Percentiles rank a stretch among this genome's conserved stretches.
Evolutionary conservation across 169 alveolate species (phyloP).

Genomic region (Neospora caninum): DNA sequence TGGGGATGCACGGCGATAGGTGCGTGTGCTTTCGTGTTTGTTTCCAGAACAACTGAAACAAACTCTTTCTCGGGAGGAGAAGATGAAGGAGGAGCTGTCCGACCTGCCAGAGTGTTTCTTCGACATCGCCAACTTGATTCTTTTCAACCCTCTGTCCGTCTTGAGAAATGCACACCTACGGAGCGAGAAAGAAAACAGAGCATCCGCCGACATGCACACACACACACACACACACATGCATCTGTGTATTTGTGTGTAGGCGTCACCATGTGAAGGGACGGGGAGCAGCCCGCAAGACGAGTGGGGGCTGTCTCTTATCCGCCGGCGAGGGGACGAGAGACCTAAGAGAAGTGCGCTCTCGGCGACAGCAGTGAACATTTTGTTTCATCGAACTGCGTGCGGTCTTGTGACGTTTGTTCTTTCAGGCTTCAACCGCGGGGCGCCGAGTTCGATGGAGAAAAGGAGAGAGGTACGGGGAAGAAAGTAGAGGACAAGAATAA

Average conservation of each 20-base stretch:
- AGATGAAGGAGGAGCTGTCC: constrained; percentile 18
- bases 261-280: background rate
- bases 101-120: constrained; percentile 58
- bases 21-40: background rate
- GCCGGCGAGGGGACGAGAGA: too few relatives aligned
- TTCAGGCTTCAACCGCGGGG: constrained; percentile 45
- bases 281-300: too few relatives aligned
- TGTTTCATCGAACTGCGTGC: too few relatives aligned
- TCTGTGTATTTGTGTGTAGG: background rate
- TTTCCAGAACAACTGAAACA: constrained; percentile 28
- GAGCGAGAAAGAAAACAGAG: background rate
- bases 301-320: too few relatives aligned
- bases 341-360: too few relatives aligned
- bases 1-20: background rate
- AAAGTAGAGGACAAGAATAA: too few relatives aligned
- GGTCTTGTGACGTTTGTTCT: too few relatives aligned
- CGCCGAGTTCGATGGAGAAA: background rate
- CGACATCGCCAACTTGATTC: constrained; percentile 47
- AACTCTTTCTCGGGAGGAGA: constrained; percentile 17
- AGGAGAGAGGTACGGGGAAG: constrained; percentile 29
- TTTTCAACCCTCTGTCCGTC: constrained; percentile 57
- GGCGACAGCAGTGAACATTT: too few relatives aligned
- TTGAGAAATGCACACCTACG: background rate
- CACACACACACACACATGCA: background rate
- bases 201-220: background rate